phyloP scores from a whole-genome alignment of 148 eudicot genomes.

The Silene latifolia region DNA sequence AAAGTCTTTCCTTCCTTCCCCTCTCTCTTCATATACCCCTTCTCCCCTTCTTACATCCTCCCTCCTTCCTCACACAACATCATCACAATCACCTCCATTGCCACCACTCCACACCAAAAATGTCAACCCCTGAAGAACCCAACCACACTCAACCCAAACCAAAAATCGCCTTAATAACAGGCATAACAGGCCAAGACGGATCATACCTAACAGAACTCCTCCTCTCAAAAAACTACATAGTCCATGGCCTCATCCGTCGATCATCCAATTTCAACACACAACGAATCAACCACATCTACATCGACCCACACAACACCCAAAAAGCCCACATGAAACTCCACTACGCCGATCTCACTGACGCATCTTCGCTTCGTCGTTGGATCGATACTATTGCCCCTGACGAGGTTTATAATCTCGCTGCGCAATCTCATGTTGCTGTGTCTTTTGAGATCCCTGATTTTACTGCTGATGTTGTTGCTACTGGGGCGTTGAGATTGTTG shows the following conservation, averaged over 20 bases:
- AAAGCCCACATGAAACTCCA: constrained; percentile 93
- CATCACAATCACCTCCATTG: no score
- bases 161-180: constrained; percentile 76
- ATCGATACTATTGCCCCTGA: constrained; percentile 70
- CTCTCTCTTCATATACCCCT: no score
- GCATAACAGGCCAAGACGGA: constrained; percentile 97
- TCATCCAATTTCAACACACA: constrained; percentile 97
- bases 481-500: constrained; percentile 70
- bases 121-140: not conserved
- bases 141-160: constrained; percentile 7
- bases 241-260: constrained; percentile 85
- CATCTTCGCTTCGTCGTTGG: constrained; percentile 85
- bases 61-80: no score
- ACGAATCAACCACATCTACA: constrained; percentile 91
- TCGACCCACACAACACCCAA: constrained; percentile 81
- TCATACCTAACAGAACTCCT: constrained; percentile 91
- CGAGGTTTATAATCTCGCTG: constrained; percentile 92
- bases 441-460: constrained; percentile 96
- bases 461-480: constrained; percentile 93
- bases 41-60: no score
- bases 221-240: constrained; percentile 60
- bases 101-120: not conserved
- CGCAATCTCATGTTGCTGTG: constrained; percentile 93
- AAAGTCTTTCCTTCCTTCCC: no score
- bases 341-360: constrained; percentile 93